Conservation (phyloP, 768 basidiomycete genomes). For the Termitomyces sp. region DNA sequence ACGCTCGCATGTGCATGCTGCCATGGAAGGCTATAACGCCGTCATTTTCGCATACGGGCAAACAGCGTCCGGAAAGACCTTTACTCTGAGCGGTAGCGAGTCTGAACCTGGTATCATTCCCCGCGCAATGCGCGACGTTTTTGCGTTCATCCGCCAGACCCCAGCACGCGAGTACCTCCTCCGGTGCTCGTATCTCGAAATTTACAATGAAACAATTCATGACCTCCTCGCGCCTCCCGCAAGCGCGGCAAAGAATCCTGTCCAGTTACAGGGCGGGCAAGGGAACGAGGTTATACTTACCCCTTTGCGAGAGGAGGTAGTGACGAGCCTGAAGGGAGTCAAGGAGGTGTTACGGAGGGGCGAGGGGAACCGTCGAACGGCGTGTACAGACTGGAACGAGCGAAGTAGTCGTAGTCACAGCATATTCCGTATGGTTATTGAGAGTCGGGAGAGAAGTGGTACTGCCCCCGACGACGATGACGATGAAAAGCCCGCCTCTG, state of each 20-base stretch:
- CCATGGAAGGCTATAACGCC: conserved; percentile 96
- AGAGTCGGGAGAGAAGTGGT: conserved; percentile 68
- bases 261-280: conserved; percentile 70
- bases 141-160: conserved; percentile 74
- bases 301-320: conserved; percentile 87
- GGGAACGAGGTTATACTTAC: conserved; percentile 58
- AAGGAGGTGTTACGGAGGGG: conserved; percentile 82
- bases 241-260: conserved; percentile 50
- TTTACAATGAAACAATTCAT: conserved; percentile 91
- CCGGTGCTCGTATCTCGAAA: conserved; percentile 93
- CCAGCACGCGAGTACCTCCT: conserved; percentile 88
- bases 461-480: conserved; percentile 35
- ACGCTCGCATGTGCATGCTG: conserved; percentile 77
- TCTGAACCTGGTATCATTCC: conserved; percentile 94
- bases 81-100: conserved; percentile 67
- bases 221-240: conserved; percentile 78
- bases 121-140: conserved; percentile 88
- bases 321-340: conserved; percentile 86
- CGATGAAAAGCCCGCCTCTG: conserved; percentile 23
- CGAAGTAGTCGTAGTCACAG: conserved; percentile 92
- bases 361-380: conserved; percentile 84
- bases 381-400: conserved; percentile 99
- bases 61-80: conserved; percentile 67
- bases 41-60: conserved; percentile 95
- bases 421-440: conserved; percentile 90